These are phyloP conservation scores for Kwoniella dejecticola DNA, from an alignment of 768 basidiomycete species.

Conservation along the genomic window DNA sequence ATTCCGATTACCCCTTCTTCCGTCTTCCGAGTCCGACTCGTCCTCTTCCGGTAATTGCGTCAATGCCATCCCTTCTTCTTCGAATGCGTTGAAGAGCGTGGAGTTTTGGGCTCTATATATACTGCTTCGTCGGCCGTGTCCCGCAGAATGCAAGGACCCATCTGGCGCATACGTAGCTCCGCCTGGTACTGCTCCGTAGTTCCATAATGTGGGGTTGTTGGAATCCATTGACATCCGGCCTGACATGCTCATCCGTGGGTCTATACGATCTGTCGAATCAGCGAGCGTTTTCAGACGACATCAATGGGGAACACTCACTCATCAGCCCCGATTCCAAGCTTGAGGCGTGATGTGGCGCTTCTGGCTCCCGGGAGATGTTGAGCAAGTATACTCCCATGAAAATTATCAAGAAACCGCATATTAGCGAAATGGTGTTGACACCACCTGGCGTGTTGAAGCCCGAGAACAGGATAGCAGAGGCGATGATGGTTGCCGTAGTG, in stretches of 20 bases:
- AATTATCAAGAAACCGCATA: conserved; percentile 86
- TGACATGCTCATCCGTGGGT: conserved; percentile 77
- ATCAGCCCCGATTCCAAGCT: conserved; percentile 53
- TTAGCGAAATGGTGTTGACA: conserved; percentile 78
- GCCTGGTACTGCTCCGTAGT: conserved; percentile 38
- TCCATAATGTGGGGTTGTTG: conserved; percentile 33
- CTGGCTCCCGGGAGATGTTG: conserved; percentile 53
- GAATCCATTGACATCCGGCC: conserved; percentile 76
- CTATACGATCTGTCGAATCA: conserved; percentile 14
- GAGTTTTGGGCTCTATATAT: conserved; percentile 67
- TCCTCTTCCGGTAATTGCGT: conserved; percentile 69
- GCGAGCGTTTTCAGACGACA: background rate
- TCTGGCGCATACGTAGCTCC: conserved; percentile 44
- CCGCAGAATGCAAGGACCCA: conserved; percentile 56
- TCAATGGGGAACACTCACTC: conserved; percentile 45
- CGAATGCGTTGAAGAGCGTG: conserved; percentile 74
- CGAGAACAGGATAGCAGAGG: conserved; percentile 94
- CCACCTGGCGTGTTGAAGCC: conserved; percentile 89
- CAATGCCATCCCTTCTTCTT: conserved; percentile 65
- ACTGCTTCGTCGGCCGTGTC: conserved; percentile 69
- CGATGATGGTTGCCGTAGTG: conserved; percentile 86
- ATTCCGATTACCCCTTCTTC: background rate
- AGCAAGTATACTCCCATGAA: conserved; percentile 79
- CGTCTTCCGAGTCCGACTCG: conserved; percentile 61
- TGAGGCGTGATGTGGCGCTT: conserved; percentile 48